These are phyloP conservation scores for Oryza meridionalis DNA, from an alignment of 176 grass and related monocot genomes.

Conservation along the genomic window DNA sequence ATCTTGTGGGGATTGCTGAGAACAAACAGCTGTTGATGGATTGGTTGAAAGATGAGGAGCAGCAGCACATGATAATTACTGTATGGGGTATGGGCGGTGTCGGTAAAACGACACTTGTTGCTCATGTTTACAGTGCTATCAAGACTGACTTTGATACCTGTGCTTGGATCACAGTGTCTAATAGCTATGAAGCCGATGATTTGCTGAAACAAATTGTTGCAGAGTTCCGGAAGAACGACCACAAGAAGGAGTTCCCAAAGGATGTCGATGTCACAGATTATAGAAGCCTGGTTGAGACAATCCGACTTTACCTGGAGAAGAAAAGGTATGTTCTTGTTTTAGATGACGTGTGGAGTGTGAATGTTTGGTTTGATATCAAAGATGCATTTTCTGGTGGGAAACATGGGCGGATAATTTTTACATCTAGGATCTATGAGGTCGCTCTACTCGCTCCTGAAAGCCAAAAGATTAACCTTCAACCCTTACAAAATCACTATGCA, in stretches of 20 bases:
- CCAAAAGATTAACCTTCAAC: constrained; percentile 34
- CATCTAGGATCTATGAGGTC: constrained; percentile 35
- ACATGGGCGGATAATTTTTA: constrained; percentile 38
- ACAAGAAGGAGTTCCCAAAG: constrained; percentile 23
- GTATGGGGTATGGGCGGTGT: constrained; percentile 42
- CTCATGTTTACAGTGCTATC: constrained; percentile 34
- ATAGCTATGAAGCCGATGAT: constrained; percentile 38
- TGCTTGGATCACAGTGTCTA: constrained; percentile 45
- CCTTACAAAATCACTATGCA: constrained; percentile 33
- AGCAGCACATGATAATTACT: constrained; percentile 29
- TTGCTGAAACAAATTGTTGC: constrained; percentile 17
- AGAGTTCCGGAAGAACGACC: constrained; percentile 33
- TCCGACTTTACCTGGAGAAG: constrained; percentile 19
- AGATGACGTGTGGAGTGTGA: constrained; percentile 45
- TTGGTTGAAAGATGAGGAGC: constrained; percentile 39
- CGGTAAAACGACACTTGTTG: constrained; percentile 40
- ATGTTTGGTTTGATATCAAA: constrained; percentile 38
- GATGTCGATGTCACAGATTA: constrained; percentile 32
- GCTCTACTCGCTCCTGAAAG: constrained; percentile 25
- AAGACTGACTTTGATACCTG: constrained; percentile 38
- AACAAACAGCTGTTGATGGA: constrained; percentile 13
- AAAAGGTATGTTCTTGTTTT: constrained; percentile 39
- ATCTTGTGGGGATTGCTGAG: constrained; percentile 35
- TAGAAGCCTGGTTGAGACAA: constrained; percentile 37
- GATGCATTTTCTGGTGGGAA: constrained; percentile 36